phyloP scores from a whole-genome alignment of 805 yeast species.

The Vanderwaltozyma polyspora region DNA sequence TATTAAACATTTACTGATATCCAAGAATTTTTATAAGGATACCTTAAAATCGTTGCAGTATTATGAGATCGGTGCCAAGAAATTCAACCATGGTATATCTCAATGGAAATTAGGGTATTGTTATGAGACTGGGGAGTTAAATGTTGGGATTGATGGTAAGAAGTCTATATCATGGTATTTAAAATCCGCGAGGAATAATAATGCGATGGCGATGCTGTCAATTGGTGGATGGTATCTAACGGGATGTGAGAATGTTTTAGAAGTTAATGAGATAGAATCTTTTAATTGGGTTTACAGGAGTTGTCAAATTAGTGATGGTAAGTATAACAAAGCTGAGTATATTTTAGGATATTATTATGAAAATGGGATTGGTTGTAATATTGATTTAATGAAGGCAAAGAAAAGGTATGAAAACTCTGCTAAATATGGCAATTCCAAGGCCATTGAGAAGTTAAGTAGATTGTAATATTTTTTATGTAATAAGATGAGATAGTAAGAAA shows the following conservation, averaged over 20 bases:
- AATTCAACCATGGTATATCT: conserved; percentile 50
- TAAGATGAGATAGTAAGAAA: too few species aligned
- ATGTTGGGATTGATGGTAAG: conserved; percentile 40
- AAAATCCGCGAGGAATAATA: conserved; percentile 37
- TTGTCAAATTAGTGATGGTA: conserved; percentile 37
- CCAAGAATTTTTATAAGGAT: conserved; percentile 20
- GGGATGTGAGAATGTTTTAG: conserved; percentile 46
- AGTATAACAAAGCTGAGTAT: conserved; percentile 52
- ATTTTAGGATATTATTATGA: conserved; percentile 60
- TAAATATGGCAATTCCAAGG: conserved; percentile 48
- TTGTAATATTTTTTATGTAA: neutral
- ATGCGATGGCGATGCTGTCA: conserved; percentile 55
- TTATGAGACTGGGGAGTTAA: conserved; percentile 57
- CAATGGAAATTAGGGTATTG: conserved; percentile 63
- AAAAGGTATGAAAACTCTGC: conserved; percentile 51
- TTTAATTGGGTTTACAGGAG: conserved; percentile 55
- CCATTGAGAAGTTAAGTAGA: conserved; percentile 22
- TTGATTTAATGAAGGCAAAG: conserved; percentile 33
- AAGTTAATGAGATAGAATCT: conserved; percentile 51
- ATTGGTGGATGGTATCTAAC: conserved; percentile 70
- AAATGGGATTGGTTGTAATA: conserved; percentile 48
- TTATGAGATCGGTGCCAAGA: conserved; percentile 47
- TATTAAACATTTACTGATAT: conserved; percentile 9
- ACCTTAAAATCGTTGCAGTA: conserved; percentile 36
- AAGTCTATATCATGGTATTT: conserved; percentile 66